Evolutionary conservation across 1,284 basidiomycete species (phyloP), one percentile per base, ranked within the genome.

Genomic region (Moesziomyces aphidis): DNA sequence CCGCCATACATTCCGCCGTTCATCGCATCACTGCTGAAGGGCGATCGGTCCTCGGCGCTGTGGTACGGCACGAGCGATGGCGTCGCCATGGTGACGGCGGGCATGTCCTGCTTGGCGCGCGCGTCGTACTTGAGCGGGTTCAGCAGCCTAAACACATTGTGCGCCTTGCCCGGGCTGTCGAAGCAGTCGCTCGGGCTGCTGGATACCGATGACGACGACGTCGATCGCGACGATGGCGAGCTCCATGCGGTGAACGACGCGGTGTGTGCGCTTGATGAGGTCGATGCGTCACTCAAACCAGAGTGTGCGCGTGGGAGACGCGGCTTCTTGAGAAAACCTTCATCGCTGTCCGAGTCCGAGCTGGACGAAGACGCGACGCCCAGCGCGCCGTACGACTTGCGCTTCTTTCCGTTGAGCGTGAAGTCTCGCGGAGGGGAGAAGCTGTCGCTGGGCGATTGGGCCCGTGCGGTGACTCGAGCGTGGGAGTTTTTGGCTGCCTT

Each of bases 321-420:
- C 26, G 57, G 61, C 31, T 57, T 64, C 47, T 70, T 70, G 50
- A 51, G 46, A 2, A 9, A 9, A 34, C 63, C 11, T 50, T 42
- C 39, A 19, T 42, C 39, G 39, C 39, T 53, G 31, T 61, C 58
- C 8, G 39, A 48, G 31, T 48, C 57, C 10, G 24, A 39, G 28
- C 21, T 19, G 17, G 52, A 47, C 24, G 46, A 24, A 4, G 54
- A 45, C 19, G 50, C 24, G 19, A 50, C 53, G 15, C 61, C 61
- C 19, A 70, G 43, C 19, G 57, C 54, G 48, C 67, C 67, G 22
- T 70, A 64, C 5, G 53, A 53, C 31, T 70, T 70, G 50, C 67
- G 67, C 31, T 70, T 70, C 54, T 61, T 70, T 4, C 64, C 61
- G 15, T 42, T 49, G 2, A 63, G 39, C 0, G 53, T 47, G 17